Evolutionary conservation across 2,329 filamentous ascomycete species (phyloP).

Genomic region (Diaporthe sp.): DNA sequence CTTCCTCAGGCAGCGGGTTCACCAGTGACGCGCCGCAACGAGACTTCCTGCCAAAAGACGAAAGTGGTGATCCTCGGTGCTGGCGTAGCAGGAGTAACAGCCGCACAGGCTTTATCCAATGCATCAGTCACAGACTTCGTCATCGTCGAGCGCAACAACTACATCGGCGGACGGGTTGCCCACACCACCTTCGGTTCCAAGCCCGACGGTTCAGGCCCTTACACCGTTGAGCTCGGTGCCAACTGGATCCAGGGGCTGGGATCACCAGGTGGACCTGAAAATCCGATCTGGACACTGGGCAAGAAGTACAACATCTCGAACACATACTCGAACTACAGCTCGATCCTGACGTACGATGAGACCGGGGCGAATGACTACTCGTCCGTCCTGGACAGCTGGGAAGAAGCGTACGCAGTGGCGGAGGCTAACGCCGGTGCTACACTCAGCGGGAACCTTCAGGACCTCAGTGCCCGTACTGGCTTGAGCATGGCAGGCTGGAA

Average conservation of each 20-base stretch:
- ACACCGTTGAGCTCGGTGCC: background rate
- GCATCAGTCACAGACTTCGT: background rate
- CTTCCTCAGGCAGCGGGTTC: background rate
- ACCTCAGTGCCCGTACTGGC: background rate
- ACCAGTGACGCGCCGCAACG: background rate
- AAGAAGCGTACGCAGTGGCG: background rate
- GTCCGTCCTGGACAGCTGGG: background rate
- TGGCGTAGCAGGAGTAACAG: background rate
- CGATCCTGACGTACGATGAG: background rate
- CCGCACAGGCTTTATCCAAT: background rate
- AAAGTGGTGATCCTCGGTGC: background rate
- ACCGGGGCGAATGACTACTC: background rate
- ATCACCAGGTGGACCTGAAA: background rate
- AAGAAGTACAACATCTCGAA: slow-evolving; percentile 1
- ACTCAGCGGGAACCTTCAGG: background rate
- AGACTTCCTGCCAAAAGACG: background rate
- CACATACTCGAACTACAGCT: slow-evolving; percentile 2
- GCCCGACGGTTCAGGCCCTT: background rate
- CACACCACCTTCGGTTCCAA: background rate
- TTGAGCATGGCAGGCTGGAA: background rate
- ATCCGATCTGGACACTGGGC: background rate
- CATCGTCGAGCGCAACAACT: slow-evolving; percentile 1
- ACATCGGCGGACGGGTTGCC: background rate
- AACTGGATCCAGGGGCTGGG: background rate
- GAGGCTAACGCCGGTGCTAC: background rate